Conservation (phyloP, 495 filamentous ascomycete genomes). For the Penicillium tannophilum region DNA sequence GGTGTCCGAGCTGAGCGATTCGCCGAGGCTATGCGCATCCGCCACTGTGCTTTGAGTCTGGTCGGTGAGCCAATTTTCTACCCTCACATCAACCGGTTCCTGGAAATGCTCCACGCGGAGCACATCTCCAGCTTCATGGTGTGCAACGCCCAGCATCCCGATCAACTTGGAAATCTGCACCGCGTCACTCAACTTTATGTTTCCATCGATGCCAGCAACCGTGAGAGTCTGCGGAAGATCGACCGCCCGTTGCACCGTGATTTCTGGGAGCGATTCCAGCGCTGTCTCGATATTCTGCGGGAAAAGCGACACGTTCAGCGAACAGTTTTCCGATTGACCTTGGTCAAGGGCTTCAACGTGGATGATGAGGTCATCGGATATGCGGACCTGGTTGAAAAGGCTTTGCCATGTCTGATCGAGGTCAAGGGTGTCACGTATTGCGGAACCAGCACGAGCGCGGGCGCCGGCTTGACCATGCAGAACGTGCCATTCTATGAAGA, state of each 20-base stretch:
- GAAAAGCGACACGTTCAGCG: conserved; percentile 79
- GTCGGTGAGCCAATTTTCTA: conserved; percentile 98
- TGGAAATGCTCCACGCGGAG: conserved; percentile 76
- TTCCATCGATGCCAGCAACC: conserved; percentile 89
- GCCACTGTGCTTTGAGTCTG: conserved; percentile 86
- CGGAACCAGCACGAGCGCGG: conserved; percentile 77
- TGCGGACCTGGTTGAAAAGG: conserved; percentile 81
- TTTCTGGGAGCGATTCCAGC: conserved; percentile 94
- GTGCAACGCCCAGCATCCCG: conserved; percentile 97
- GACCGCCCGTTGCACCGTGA: conserved; percentile 92
- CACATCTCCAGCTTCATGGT: conserved; percentile 93
- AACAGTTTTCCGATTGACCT: conserved; percentile 91
- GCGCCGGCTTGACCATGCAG: conserved; percentile 86
- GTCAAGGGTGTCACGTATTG: conserved; percentile 97
- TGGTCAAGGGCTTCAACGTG: conserved; percentile 96
- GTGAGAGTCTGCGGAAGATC: conserved; percentile 81
- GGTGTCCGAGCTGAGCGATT: conserved; percentile 91
- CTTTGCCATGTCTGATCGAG: conserved; percentile 87
- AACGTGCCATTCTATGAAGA: conserved; percentile 96
- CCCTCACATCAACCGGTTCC: conserved; percentile 91
- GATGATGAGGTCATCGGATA: conserved; percentile 92
- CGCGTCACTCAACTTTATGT: conserved; percentile 95
- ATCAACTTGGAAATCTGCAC: conserved; percentile 76
- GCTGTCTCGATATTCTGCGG: conserved; percentile 85
- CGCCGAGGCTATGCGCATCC: conserved; percentile 87